Evolutionary conservation across 352 stramenopile genomes (phyloP).

Genomic region (Globisporangium nodosum): DNA sequence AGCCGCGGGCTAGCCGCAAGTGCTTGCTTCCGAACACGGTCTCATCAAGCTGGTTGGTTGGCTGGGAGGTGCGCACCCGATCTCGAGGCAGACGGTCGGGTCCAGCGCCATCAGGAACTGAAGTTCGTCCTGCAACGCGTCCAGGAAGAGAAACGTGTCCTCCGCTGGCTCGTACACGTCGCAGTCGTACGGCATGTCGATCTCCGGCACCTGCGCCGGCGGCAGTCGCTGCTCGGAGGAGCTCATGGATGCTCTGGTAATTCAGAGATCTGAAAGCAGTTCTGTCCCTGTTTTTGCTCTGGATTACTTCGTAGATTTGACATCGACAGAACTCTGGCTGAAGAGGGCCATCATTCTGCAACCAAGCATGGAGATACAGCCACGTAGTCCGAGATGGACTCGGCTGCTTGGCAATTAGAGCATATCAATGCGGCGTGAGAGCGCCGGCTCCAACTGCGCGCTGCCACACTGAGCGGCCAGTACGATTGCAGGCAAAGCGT

Average conservation of each 20-base stretch:
- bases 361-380: too few species aligned
- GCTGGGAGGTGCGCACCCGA: constrained; percentile 44
- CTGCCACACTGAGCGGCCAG: too few species aligned
- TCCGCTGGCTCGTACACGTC: constrained; percentile 97
- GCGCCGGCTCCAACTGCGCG: too few species aligned
- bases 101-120: constrained; percentile 43
- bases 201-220: constrained; percentile 49
- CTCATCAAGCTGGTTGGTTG: neutral
- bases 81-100: constrained; percentile 84
- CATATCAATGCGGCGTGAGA: too few species aligned
- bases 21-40: neutral
- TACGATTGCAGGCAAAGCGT: too few species aligned
- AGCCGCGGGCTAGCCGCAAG: too few species aligned
- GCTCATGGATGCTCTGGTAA: neutral
- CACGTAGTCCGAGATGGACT: too few species aligned
- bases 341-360: too few species aligned
- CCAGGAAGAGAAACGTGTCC: constrained; percentile 96
- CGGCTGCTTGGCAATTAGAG: too few species aligned
- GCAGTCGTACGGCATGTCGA: constrained; percentile 72
- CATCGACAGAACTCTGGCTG: too few species aligned
- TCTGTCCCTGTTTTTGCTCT: too few species aligned
- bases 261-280: neutral
- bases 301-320: too few species aligned
- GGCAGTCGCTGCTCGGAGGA: neutral
- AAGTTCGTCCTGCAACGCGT: constrained; percentile 90